Evolutionary conservation across 768 basidiomycete genomes (phyloP).

Genomic region (Russula emetica): DNA sequence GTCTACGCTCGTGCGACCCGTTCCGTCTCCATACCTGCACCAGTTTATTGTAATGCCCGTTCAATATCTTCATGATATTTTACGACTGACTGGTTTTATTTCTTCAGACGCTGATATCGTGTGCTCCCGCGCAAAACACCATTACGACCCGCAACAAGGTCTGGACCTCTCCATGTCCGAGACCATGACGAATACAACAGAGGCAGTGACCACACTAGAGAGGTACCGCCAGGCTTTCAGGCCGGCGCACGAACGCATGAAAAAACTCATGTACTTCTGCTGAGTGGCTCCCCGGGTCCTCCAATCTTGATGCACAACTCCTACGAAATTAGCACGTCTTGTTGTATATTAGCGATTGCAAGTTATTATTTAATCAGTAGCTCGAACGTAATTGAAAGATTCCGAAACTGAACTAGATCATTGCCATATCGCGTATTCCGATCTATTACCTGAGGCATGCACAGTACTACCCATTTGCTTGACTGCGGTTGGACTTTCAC

Average conservation of each 20-base stretch:
- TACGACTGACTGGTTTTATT: background rate
- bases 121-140: constrained; percentile 75
- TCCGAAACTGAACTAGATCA: background rate
- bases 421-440: background rate
- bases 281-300: constrained; percentile 19
- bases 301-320: background rate
- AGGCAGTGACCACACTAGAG: constrained; percentile 41
- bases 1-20: constrained; percentile 77
- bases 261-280: constrained; percentile 38
- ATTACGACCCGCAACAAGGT: constrained; percentile 60
- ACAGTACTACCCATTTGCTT: constrained; percentile 33
- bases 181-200: constrained; percentile 39
- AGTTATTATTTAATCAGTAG: background rate
- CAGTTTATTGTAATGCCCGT: constrained; percentile 63
- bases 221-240: constrained; percentile 50
- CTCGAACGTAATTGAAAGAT: background rate
- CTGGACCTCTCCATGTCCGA: constrained; percentile 58
- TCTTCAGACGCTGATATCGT: constrained; percentile 66
- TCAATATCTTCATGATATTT: background rate
- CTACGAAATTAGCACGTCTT: background rate
- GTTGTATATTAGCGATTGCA: background rate
- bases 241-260: constrained; percentile 50
- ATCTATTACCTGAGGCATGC: constrained; percentile 27
- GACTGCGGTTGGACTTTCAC: constrained; percentile 60
- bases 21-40: constrained; percentile 78